phyloP scores from a whole-genome alignment of 139 green algal genomes.

The Chlamydomonas schloesseri region DNA sequence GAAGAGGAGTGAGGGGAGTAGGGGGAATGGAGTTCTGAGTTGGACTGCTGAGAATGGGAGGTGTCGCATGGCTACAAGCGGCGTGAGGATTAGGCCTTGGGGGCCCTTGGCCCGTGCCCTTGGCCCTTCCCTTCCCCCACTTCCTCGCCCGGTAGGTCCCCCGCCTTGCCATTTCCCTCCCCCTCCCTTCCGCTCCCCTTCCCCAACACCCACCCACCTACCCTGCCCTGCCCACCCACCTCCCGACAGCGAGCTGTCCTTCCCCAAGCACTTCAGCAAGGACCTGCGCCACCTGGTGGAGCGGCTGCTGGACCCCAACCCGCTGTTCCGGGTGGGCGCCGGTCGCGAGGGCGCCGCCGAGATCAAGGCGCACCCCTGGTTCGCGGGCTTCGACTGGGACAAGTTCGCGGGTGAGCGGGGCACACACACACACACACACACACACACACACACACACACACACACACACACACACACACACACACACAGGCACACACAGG shows the following conservation, averaged over 20 bases:
- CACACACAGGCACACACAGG: too few species aligned
- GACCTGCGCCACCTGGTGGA: constrained; percentile 83
- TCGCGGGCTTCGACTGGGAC: constrained; percentile 89
- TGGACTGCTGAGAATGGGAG: not conserved
- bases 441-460: too few species aligned
- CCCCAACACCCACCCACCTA: not conserved
- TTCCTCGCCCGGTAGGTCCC: too few species aligned
- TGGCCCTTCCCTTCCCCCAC: too few species aligned
- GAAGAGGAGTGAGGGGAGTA: too few species aligned
- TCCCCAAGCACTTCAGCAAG: constrained; percentile 79
- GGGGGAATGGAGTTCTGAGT: too few species aligned
- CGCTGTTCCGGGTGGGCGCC: constrained; percentile 78
- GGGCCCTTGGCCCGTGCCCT: too few species aligned
- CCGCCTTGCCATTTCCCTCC: too few species aligned
- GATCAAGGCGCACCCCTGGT: constrained; percentile 92
- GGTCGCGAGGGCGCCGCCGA: constrained; percentile 70
- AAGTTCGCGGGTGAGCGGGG: constrained; percentile 64
- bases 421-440: too few species aligned
- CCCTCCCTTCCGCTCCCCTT: not conserved
- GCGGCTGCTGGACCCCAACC: constrained; percentile 80
- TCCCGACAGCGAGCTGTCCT: constrained; percentile 55
- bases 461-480: too few species aligned
- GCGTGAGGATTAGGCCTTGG: too few species aligned
- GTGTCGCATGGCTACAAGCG: too few species aligned
- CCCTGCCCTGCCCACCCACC: not conserved